Conservation (phyloP, 169 alveolate species). For the Eimeria zaria region DNA sequence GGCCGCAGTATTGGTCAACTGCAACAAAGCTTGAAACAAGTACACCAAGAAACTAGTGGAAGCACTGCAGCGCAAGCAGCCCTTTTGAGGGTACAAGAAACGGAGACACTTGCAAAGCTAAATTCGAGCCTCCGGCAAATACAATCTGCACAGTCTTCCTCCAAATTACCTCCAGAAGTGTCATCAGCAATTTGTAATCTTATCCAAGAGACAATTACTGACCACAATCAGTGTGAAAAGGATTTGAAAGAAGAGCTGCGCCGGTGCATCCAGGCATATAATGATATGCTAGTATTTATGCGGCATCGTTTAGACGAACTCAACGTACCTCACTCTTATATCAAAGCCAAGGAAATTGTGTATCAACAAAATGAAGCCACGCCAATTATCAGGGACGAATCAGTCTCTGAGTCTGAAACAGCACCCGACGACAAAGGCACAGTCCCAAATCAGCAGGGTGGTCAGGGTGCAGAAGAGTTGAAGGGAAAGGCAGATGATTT, state of each 20-base stretch:
- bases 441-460: background rate
- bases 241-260: background rate
- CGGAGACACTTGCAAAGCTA: slow-evolving; percentile 29
- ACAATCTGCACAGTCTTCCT: background rate
- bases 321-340: background rate
- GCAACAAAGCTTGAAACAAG: slow-evolving; percentile 10
- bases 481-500: background rate
- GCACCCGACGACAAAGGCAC: background rate
- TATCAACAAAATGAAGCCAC: background rate
- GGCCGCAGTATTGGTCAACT: slow-evolving; percentile 57
- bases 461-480: background rate
- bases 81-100: slow-evolving; percentile 19
- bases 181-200: slow-evolving; percentile 3
- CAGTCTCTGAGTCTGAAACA: background rate
- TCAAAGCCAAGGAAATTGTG: slow-evolving; percentile 2
- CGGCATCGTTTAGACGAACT: slow-evolving; percentile 27
- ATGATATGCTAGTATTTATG: slow-evolving; percentile 21
- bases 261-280: background rate
- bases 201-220: background rate
- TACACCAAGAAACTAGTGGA: background rate
- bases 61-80: slow-evolving; percentile 25
- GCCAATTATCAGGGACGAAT: background rate
- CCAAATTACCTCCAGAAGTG: background rate
- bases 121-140: slow-evolving; percentile 13
- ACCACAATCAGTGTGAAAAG: background rate